Conservation (phyloP, 1,139 yeast genomes). For the Debaryomyces nepalensis region DNA sequence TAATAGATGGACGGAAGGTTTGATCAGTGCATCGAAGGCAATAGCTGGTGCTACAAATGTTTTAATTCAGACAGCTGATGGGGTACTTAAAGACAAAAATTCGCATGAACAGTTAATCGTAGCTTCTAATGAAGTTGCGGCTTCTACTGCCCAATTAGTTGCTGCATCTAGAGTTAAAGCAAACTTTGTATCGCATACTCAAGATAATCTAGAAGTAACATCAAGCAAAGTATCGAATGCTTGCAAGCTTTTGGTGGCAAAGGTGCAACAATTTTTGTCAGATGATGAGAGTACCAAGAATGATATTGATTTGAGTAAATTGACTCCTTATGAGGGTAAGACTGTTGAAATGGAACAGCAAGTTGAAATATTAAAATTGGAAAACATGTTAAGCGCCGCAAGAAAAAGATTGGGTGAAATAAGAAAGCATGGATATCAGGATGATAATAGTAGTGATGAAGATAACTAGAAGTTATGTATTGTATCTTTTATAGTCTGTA, state of each 20-base stretch:
- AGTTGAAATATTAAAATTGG: slow-evolving; percentile 84
- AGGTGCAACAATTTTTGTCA: slow-evolving; percentile 66
- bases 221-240: slow-evolving; percentile 74
- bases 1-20: slow-evolving; percentile 93
- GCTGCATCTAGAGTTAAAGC: slow-evolving; percentile 93
- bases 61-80: slow-evolving; percentile 84
- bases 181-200: slow-evolving; percentile 74
- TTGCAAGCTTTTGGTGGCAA: slow-evolving; percentile 70
- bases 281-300: slow-evolving; percentile 39
- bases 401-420: slow-evolving; percentile 86
- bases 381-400: slow-evolving; percentile 70
- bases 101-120: slow-evolving; percentile 86
- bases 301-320: slow-evolving; percentile 67
- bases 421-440: slow-evolving; percentile 72
- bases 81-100: slow-evolving; percentile 65
- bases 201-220: slow-evolving; percentile 72
- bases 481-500: too few relatives aligned
- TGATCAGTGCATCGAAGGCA: slow-evolving; percentile 87
- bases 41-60: slow-evolving; percentile 85
- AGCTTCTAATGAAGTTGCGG: slow-evolving; percentile 90
- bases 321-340: slow-evolving; percentile 82
- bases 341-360: slow-evolving; percentile 94
- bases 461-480: slow-evolving; percentile 30
- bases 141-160: slow-evolving; percentile 90
- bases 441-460: slow-evolving; percentile 61